Evolutionary conservation across 2,329 filamentous ascomycete species (phyloP).

Genomic region (Pestalotiopsis sp.): DNA sequence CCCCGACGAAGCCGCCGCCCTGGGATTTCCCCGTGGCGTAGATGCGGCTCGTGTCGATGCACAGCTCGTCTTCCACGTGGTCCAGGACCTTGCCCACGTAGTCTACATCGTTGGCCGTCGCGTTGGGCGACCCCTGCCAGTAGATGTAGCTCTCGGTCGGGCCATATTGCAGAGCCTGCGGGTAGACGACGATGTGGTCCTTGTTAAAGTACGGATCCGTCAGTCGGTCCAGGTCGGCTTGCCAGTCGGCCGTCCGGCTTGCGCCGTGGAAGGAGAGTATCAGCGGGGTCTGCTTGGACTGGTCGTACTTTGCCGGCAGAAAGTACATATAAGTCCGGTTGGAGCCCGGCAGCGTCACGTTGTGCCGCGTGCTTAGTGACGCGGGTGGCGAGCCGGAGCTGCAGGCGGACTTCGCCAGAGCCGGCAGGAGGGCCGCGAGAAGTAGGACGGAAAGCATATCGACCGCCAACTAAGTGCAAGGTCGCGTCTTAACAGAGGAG

Average conservation of each 20-base stretch:
- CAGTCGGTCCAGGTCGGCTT: conserved; percentile 22
- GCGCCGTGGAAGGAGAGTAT: conserved; percentile 23
- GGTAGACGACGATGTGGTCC: conserved; percentile 22
- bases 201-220: conserved; percentile 21
- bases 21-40: conserved; percentile 32
- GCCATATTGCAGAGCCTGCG: conserved; percentile 18
- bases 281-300: conserved; percentile 13
- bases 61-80: conserved; percentile 24
- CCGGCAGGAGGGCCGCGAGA: not conserved
- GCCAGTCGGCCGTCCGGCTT: conserved; percentile 17
- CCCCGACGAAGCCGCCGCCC: conserved; percentile 27
- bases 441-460: not conserved
- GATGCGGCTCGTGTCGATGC: conserved; percentile 27
- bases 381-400: not conserved
- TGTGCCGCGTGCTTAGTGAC: conserved; percentile 1
- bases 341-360: conserved; percentile 2
- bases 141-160: conserved; percentile 9
- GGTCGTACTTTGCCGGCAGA: conserved; percentile 19
- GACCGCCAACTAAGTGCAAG: not conserved
- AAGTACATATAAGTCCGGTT: conserved; percentile 19
- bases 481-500: not conserved
- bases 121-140: conserved; percentile 23
- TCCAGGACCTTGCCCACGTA: conserved; percentile 29
- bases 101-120: conserved; percentile 26
- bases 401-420: conserved; percentile 5